A percentile compares a stretch with the other conserved stretches of the same genome.
These are phyloP conservation scores for Arthrobotrys pseudoclavata DNA, from an alignment of 2,329 filamentous ascomycete genomes.

Conservation along the genomic window DNA sequence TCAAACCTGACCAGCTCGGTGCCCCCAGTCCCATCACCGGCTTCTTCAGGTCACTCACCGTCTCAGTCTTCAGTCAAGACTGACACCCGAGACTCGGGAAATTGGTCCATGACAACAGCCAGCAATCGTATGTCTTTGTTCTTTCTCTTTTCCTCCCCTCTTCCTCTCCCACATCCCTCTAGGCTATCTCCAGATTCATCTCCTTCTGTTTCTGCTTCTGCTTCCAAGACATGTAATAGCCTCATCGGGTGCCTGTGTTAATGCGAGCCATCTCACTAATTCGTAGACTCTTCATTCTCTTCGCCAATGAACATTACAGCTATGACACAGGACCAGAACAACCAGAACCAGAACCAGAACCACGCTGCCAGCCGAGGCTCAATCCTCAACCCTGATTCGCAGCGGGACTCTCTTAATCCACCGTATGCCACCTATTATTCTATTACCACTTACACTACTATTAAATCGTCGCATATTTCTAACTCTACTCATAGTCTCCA, in stretches of 20 bases:
- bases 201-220: not conserved
- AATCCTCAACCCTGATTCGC: conserved; percentile 57
- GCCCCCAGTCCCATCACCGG: conserved; percentile 50
- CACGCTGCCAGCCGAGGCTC: conserved; percentile 39
- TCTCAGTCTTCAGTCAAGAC: conserved; percentile 58
- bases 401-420: conserved; percentile 61
- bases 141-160: conserved; percentile 7
- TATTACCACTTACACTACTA: not conserved
- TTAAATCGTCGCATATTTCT: not conserved
- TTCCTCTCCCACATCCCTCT: not conserved
- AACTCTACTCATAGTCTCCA: conserved; percentile 60
- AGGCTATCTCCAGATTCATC: conserved; percentile 6
- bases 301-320: conserved; percentile 63
- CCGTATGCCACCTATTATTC: conserved; percentile 54
- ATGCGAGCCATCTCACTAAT: conserved; percentile 41
- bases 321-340: conserved; percentile 61
- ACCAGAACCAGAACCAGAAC: conserved; percentile 55
- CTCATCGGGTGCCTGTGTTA: conserved; percentile 14
- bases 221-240: not conserved
- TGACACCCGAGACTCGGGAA: conserved; percentile 63
- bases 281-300: conserved; percentile 62
- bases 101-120: conserved; percentile 63
- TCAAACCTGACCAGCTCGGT: conserved; percentile 57
- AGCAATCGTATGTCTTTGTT: conserved; percentile 62
- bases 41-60: conserved; percentile 56